A percentile compares a stretch with the other conserved stretches of the same genome.
phyloP scores from a whole-genome alignment of 208 protist species.

The Porcisia hertigi region DNA sequence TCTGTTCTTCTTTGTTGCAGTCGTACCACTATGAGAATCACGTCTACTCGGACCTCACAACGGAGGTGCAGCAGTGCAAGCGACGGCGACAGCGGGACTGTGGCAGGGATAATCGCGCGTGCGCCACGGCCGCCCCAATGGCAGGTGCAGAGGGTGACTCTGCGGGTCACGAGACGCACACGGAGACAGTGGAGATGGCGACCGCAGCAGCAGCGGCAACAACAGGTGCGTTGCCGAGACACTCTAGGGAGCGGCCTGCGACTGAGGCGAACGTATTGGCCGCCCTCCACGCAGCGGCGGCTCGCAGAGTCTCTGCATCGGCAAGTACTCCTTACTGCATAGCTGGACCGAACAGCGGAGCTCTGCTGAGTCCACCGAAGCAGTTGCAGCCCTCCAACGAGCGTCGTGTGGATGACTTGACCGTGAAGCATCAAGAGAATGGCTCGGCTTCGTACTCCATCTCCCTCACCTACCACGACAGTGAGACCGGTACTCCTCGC shows the following conservation, averaged over 20 bases:
- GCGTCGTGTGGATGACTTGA: conserved; percentile 61
- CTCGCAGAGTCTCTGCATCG: not conserved
- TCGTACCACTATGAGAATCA: conserved; percentile 19
- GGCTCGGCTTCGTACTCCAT: conserved; percentile 47
- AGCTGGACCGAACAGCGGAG: not conserved
- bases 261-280: not conserved
- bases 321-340: not conserved
- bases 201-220: not conserved
- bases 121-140: not conserved
- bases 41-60: conserved; percentile 33
- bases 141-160: not conserved
- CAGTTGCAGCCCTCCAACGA: conserved; percentile 28
- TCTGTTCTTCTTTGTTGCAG: conserved; percentile 17
- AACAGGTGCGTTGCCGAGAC: not conserved
- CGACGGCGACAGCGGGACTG: conserved; percentile 3
- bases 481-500: conserved; percentile 37
- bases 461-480: conserved; percentile 71
- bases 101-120: not conserved
- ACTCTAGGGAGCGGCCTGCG: not conserved
- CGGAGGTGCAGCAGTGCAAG: conserved; percentile 28
- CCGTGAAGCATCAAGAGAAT: conserved; percentile 49
- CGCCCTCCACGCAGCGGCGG: not conserved
- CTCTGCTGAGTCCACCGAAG: conserved; percentile 3
- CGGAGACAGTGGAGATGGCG: not conserved
- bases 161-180: not conserved